These are phyloP conservation scores for Pleurotus salmoneostramineus DNA, from an alignment of 768 basidiomycete genomes.

Conservation along the genomic window DNA sequence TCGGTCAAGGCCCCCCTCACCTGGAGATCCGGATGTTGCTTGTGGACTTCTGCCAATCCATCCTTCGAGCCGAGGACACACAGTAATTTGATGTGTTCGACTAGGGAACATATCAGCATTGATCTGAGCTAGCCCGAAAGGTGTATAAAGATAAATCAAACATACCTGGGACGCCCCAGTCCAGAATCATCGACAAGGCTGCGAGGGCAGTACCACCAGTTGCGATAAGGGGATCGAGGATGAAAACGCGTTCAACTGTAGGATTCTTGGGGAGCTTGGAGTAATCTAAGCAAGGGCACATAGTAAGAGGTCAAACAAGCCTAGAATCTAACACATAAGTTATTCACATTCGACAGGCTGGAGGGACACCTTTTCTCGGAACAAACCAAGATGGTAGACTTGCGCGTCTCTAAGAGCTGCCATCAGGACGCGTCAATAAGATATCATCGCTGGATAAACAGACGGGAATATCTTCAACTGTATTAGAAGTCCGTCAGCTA, in stretches of 20 bases:
- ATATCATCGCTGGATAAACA: constrained; percentile 21
- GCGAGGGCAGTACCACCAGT: constrained; percentile 92
- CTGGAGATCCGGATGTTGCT: constrained; percentile 76
- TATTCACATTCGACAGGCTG: constrained; percentile 86
- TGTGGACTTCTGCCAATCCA: constrained; percentile 66
- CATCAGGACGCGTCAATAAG: background rate
- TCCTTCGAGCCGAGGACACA: constrained; percentile 74
- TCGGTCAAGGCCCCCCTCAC: constrained; percentile 30
- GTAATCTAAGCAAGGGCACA: constrained; percentile 55
- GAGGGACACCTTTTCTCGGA: constrained; percentile 79
- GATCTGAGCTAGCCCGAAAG: background rate
- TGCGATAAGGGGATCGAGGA: constrained; percentile 91
- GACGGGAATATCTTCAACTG: constrained; percentile 79
- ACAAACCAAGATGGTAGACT: constrained; percentile 90
- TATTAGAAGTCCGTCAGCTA: background rate
- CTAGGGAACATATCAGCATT: constrained; percentile 26
- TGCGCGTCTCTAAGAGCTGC: constrained; percentile 55
- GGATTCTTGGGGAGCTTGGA: constrained; percentile 80
- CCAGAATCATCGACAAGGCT: constrained; percentile 79
- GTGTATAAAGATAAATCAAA: constrained; percentile 9
- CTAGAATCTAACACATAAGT: background rate
- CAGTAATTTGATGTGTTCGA: constrained; percentile 74
- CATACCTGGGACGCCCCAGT: constrained; percentile 75
- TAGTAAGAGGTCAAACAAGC: background rate
- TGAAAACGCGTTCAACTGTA: constrained; percentile 78